Conservation (phyloP, 768 basidiomycete species). For the Tylopilus sp. region DNA sequence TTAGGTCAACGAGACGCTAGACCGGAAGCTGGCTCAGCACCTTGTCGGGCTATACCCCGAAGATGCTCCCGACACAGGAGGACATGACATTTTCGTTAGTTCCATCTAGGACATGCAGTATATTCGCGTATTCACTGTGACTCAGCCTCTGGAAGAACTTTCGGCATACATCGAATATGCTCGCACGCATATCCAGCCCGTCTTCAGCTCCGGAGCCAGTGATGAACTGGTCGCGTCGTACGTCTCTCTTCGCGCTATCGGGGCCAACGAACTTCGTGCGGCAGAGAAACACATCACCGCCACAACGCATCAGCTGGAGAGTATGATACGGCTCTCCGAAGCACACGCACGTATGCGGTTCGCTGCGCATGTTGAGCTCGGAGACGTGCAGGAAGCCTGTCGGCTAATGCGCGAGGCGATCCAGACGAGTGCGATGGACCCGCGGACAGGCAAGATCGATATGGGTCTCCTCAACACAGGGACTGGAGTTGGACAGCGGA, state of each 20-base stretch:
- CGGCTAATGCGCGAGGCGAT: slow-evolving; percentile 97
- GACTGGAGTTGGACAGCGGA: slow-evolving; percentile 81
- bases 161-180: slow-evolving; percentile 95
- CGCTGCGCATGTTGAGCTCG: slow-evolving; percentile 77
- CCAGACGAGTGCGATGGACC: slow-evolving; percentile 92
- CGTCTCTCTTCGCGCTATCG: slow-evolving; percentile 91
- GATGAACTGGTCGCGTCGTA: slow-evolving; percentile 84
- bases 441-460: slow-evolving; percentile 94
- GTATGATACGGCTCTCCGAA: slow-evolving; percentile 94
- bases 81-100: slow-evolving; percentile 74
- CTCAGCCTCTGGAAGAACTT: slow-evolving; percentile 82
- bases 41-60: slow-evolving; percentile 93
- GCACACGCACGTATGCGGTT: slow-evolving; percentile 97
- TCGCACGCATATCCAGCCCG: slow-evolving; percentile 78
- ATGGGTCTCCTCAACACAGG: slow-evolving; percentile 95
- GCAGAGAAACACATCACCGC: slow-evolving; percentile 96
- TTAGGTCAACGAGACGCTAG: slow-evolving; percentile 84
- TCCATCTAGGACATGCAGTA: background rate
- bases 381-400: slow-evolving; percentile 87
- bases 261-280: slow-evolving; percentile 76
- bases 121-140: slow-evolving; percentile 6
- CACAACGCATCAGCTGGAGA: slow-evolving; percentile 95
- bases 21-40: slow-evolving; percentile 87
- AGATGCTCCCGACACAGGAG: slow-evolving; percentile 61
- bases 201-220: slow-evolving; percentile 81